Evolutionary conservation across 2,329 filamentous ascomycete species (phyloP), one percentile per base, ranked within the genome.

Genomic region (Colletotrichum graminicola): DNA sequence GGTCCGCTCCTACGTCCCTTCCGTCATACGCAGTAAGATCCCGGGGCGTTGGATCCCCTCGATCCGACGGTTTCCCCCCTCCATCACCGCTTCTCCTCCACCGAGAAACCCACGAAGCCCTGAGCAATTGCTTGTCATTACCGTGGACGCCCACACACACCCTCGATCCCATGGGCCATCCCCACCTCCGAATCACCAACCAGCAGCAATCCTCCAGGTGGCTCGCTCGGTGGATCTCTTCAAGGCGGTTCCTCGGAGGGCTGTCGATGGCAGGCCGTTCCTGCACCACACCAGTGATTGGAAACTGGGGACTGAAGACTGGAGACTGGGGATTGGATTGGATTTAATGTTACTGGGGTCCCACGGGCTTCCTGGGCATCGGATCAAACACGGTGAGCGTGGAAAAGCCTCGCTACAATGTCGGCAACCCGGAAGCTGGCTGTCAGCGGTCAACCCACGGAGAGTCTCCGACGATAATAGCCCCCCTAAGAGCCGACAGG

Each of bases 201-300:
- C 52, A 71, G 52, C 64, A 52, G 64, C 52, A 59, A 49, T 68
- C 52, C 43, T 63, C 59, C 52, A 68, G 49, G 62, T 62, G 51
- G 32, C 47, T 12, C 32, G 32, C 55, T n/a, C 11, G 26, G 65
- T 71, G 65, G 68, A 36, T 43, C 57, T 41, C 23, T 32, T 34
- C 56, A 57, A 60, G 68, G 68, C 54, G 23, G 32, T 60, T 68
- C 54, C 45, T 71, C 54, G 65, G 65, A 68, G 52, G 54, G 21
- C 45, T 64, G 59, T 54, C 47, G 59, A 63, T 63, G 54, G 49
- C 36, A 63, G 49, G 23, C 23, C 41, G 32, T n/a, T 11, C 36
- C 32, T 10, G 52, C 52, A 56, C 52, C 52, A 23, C 32, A 23
- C 32, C 12, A 21, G 32, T n/a, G 32, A 36, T 32, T 14, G 10